These are phyloP conservation scores for Erodium texanum DNA, from an alignment of 441 rosid species.

Conservation along the genomic window DNA sequence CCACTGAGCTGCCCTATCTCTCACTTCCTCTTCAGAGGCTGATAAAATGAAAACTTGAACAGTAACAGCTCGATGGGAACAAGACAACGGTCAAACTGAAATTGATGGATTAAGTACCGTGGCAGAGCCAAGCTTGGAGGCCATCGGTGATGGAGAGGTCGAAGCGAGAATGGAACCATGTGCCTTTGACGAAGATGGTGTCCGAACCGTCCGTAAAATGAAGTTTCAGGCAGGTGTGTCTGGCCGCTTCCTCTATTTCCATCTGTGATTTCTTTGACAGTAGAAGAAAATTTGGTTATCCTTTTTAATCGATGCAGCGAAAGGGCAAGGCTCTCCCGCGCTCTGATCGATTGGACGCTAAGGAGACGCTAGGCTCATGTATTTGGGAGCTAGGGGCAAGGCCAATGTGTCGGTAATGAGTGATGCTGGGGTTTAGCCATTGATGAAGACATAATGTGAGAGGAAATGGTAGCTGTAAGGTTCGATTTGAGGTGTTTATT, in stretches of 20 bases:
- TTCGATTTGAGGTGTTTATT: too few relatives aligned
- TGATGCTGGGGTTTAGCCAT: too few relatives aligned
- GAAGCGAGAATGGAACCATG: slow-evolving; percentile 56
- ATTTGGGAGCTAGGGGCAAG: too few relatives aligned
- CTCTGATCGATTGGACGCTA: too few relatives aligned
- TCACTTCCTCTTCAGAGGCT: slow-evolving; percentile 73
- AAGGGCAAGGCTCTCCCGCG: too few relatives aligned
- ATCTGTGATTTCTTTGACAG: too few relatives aligned
- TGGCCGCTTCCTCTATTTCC: slow-evolving; percentile 28
- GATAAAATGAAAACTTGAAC: slow-evolving; percentile 4
- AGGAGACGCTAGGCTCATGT: too few relatives aligned
- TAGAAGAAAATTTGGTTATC: too few relatives aligned
- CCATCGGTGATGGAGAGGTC: slow-evolving; percentile 72
- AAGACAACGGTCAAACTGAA: not conserved
- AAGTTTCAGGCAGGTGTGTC: slow-evolving; percentile 71
- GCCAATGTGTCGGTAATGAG: too few relatives aligned
- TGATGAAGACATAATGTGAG: too few relatives aligned
- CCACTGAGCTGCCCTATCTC: slow-evolving; percentile 81
- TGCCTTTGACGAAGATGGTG: slow-evolving; percentile 61
- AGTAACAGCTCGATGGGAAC: not conserved
- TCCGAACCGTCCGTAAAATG: slow-evolving; percentile 27
- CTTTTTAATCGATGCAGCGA: too few relatives aligned
- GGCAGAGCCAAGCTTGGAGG: slow-evolving; percentile 61
- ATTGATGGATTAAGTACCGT: slow-evolving; percentile 26
- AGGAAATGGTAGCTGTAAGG: too few relatives aligned